Evolutionary conservation across 768 basidiomycete species (phyloP).

Genomic region (Leccinum barrowsii): DNA sequence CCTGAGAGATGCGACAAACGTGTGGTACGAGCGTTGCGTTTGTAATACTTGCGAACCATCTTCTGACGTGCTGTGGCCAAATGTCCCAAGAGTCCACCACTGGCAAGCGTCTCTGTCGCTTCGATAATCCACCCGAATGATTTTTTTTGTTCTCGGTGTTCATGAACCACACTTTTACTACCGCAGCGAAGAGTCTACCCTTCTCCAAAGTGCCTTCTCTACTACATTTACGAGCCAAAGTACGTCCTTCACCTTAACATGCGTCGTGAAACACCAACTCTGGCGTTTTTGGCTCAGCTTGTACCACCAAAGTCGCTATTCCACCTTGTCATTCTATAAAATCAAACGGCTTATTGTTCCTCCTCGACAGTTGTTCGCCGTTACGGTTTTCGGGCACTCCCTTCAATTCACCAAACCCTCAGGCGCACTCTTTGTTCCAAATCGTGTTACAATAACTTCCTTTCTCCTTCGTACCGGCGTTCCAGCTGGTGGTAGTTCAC

Average conservation of each 20-base stretch:
- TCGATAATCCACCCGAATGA: background rate
- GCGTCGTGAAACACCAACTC: background rate
- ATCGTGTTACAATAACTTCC: background rate
- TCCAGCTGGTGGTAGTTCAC: background rate
- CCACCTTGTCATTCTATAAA: slow-evolving; percentile 4
- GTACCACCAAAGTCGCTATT: background rate
- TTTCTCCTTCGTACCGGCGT: background rate
- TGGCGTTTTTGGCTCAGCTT: slow-evolving; percentile 2
- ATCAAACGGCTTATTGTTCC: background rate
- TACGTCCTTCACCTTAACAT: slow-evolving; percentile 1
- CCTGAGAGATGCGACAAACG: slow-evolving; percentile 10
- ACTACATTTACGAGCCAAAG: background rate
- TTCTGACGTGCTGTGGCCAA: slow-evolving; percentile 10
- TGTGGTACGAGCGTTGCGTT: slow-evolving; percentile 16
- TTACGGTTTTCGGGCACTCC: background rate
- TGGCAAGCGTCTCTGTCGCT: background rate
- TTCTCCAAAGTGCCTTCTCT: background rate
- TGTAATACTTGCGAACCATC: slow-evolving; percentile 4
- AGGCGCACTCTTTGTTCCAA: slow-evolving; percentile 1
- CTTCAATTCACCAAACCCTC: background rate
- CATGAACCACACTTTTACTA: background rate
- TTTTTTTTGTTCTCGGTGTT: slow-evolving; percentile 1
- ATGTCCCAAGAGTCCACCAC: background rate
- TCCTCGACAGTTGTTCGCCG: background rate
- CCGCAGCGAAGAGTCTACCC: background rate